These are phyloP conservation scores for Kwoniella shandongensis DNA, from an alignment of 768 basidiomycete genomes.

Conservation along the genomic window DNA sequence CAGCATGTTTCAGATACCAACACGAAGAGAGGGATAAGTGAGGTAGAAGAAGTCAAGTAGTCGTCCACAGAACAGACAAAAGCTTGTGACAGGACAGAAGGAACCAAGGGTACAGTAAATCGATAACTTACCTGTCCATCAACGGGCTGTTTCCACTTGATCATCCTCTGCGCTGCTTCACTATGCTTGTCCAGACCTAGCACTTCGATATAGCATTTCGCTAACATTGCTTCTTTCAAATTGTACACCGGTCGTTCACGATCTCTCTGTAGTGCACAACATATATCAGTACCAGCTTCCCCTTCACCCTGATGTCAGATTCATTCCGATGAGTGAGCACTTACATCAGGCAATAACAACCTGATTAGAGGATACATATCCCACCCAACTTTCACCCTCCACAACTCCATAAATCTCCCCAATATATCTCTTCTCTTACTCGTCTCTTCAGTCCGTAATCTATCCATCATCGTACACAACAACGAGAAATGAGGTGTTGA, in stretches of 20 bases:
- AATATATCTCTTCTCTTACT: constrained; percentile 71
- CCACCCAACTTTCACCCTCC: constrained; percentile 79
- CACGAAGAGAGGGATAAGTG: not conserved
- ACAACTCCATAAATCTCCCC: constrained; percentile 76
- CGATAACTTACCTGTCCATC: constrained; percentile 43
- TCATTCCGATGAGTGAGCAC: too few relatives aligned
- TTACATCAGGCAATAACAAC: constrained; percentile 78
- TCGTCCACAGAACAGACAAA: too few relatives aligned
- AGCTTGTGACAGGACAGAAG: not conserved
- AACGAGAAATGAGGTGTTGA: constrained; percentile 41
- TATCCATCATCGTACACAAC: constrained; percentile 66
- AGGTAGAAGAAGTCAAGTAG: not conserved
- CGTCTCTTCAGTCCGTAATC: constrained; percentile 70
- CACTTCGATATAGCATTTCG: constrained; percentile 86
- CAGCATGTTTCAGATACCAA: not conserved
- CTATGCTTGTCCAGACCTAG: constrained; percentile 79
- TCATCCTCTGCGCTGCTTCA: constrained; percentile 73
- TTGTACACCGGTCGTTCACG: constrained; percentile 88
- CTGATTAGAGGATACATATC: constrained; percentile 88
- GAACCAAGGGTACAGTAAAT: not conserved
- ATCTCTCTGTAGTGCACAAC: constrained; percentile 75
- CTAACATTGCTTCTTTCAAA: constrained; percentile 89
- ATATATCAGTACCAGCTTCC: too few relatives aligned
- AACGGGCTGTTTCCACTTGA: constrained; percentile 72
- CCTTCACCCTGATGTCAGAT: too few relatives aligned